These are phyloP conservation scores for Fusarium subtropicale DNA, from an alignment of 2,329 filamentous ascomycete genomes.

Conservation along the genomic window DNA sequence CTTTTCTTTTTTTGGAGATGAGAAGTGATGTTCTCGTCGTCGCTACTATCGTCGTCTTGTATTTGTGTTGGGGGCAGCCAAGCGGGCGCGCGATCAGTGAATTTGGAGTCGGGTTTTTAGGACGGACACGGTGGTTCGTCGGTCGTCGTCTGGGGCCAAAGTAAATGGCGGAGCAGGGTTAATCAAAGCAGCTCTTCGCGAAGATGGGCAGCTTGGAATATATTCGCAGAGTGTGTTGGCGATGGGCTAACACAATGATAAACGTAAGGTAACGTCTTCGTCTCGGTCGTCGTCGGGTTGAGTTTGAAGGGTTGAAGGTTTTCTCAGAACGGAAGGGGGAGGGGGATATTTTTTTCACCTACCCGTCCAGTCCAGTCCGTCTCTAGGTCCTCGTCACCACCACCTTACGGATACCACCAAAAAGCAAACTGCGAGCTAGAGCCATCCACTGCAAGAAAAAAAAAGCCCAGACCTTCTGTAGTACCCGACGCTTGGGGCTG, in stretches of 20 bases:
- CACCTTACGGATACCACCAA: constrained; percentile 11
- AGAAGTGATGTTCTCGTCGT: constrained; percentile 29
- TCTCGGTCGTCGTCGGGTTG: constrained; percentile 46
- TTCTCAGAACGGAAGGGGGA: constrained; percentile 25
- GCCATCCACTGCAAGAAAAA: constrained; percentile 1
- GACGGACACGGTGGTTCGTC: constrained; percentile 43
- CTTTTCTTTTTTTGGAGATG: constrained; percentile 4
- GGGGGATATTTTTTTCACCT: constrained; percentile 38
- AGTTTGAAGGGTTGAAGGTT: constrained; percentile 48
- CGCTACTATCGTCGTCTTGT: constrained; percentile 24
- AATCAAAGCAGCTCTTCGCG: constrained; percentile 33
- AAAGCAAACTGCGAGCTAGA: constrained; percentile 14
- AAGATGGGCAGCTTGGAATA: constrained; percentile 28
- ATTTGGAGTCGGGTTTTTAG: constrained; percentile 40
- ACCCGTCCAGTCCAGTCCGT: neutral
- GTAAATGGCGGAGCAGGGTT: constrained; percentile 30
- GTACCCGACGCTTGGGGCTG: constrained; percentile 18
- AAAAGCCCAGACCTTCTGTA: neutral
- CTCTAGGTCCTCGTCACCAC: constrained; percentile 12
- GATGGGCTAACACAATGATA: constrained; percentile 43
- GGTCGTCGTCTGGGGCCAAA: constrained; percentile 38
- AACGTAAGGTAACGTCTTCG: constrained; percentile 30
- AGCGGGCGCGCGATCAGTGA: constrained; percentile 44
- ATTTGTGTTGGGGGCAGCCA: constrained; percentile 45
- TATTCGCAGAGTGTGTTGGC: constrained; percentile 43